These are phyloP conservation scores for Aureobasidium melanogenum DNA, from an alignment of 2,329 filamentous ascomycete genomes.

Conservation along the genomic window DNA sequence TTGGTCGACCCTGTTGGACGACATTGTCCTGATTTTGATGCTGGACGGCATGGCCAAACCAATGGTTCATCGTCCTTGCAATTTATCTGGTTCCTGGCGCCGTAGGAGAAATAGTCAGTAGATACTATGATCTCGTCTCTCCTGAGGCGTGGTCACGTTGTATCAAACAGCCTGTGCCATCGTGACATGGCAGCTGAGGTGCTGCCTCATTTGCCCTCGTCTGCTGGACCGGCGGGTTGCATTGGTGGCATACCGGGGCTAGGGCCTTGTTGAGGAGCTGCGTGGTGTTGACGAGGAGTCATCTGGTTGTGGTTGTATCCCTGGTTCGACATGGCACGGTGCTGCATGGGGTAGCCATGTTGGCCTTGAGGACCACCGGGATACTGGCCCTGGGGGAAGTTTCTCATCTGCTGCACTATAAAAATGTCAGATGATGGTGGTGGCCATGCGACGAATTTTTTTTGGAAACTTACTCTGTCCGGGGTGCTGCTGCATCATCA, in stretches of 20 bases:
- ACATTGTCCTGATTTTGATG: not conserved
- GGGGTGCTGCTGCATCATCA: slow-evolving; percentile 16
- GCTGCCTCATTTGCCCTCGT: slow-evolving; percentile 23
- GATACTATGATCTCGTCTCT: not conserved
- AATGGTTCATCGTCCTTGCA: not conserved
- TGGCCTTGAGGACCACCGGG: slow-evolving; percentile 10
- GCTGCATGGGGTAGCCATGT: slow-evolving; percentile 17
- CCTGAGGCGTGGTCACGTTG: not conserved
- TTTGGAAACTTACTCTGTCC: slow-evolving; percentile 10
- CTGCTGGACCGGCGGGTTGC: slow-evolving; percentile 18
- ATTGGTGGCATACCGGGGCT: slow-evolving; percentile 21
- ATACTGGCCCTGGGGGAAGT: slow-evolving; percentile 14
- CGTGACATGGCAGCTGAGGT: not conserved
- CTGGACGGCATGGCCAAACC: not conserved
- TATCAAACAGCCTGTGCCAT: not conserved
- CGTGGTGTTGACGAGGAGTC: slow-evolving; percentile 26
- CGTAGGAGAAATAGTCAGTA: not conserved
- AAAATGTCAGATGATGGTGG: slow-evolving; percentile 3
- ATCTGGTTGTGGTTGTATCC: slow-evolving; percentile 22
- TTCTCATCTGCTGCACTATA: slow-evolving; percentile 14
- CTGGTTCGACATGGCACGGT: slow-evolving; percentile 22
- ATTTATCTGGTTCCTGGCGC: not conserved
- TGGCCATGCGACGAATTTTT: not conserved
- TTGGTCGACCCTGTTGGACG: not conserved
- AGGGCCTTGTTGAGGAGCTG: slow-evolving; percentile 22